Conservation (phyloP, 192 early-diverging fungal genomes). For the Pilaira anomala region DNA sequence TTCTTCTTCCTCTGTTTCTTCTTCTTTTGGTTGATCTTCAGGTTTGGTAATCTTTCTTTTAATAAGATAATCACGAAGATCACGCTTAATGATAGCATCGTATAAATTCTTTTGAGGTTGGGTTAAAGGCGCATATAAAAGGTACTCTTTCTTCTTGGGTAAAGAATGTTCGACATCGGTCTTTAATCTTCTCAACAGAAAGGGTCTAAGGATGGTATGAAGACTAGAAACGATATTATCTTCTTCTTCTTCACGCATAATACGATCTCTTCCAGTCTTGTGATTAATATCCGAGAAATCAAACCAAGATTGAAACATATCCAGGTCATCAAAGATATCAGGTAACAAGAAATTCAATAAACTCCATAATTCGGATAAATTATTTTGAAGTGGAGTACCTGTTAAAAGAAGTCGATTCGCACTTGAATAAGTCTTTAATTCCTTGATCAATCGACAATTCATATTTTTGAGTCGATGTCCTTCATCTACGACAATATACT, state of each 20-base stretch:
- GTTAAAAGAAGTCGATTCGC: slow-evolving; percentile 88
- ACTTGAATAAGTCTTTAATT: slow-evolving; percentile 79
- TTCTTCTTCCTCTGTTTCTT: slow-evolving; percentile 11
- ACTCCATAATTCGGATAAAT: slow-evolving; percentile 91
- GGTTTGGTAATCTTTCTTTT: slow-evolving; percentile 15
- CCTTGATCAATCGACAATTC: slow-evolving; percentile 84
- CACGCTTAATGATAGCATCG: slow-evolving; percentile 58
- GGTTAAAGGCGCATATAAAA: slow-evolving; percentile 76
- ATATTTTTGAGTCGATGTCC: slow-evolving; percentile 97
- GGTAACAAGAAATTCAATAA: slow-evolving; percentile 93
- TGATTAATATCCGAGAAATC: slow-evolving; percentile 74
- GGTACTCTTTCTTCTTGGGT: slow-evolving; percentile 89
- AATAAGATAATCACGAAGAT: slow-evolving; percentile 62
- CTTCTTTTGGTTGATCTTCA: not conserved
- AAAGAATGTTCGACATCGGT: slow-evolving; percentile 82
- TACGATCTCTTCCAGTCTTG: slow-evolving; percentile 57
- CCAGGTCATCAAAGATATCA: slow-evolving; percentile 90
- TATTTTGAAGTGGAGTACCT: slow-evolving; percentile 95
- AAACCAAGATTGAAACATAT: slow-evolving; percentile 86
- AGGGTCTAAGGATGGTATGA: slow-evolving; percentile 83
- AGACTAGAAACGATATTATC: slow-evolving; percentile 73
- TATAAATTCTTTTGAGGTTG: slow-evolving; percentile 69
- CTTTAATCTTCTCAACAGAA: slow-evolving; percentile 56
- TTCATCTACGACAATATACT: slow-evolving; percentile 94
- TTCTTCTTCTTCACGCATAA: slow-evolving; percentile 64